A percentile compares a stretch with the other conserved stretches of the same genome.
phyloP scores from a whole-genome alignment of 192 early-diverging fungal species.

The Ramicandelaber brevisporus region DNA sequence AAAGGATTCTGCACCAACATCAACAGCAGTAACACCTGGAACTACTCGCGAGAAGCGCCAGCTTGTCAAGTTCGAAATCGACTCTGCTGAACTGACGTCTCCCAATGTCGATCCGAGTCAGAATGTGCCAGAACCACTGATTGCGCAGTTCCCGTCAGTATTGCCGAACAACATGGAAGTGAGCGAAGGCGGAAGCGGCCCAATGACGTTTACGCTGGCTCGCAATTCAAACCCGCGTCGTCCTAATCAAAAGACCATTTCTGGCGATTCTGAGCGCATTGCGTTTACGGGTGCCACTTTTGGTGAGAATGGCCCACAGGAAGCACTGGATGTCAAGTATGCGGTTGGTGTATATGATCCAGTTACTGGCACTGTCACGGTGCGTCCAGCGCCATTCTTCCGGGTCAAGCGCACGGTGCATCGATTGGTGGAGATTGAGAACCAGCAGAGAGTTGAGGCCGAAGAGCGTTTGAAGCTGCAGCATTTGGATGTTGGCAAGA shows the following conservation, averaged over 20 bases:
- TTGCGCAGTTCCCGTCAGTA: too few relatives aligned
- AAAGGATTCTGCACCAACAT: too few relatives aligned
- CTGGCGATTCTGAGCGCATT: slow-evolving; percentile 43
- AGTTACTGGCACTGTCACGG: slow-evolving; percentile 31
- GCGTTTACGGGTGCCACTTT: slow-evolving; percentile 47
- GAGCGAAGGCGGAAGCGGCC: too few relatives aligned
- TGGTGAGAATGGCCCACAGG: slow-evolving; percentile 19
- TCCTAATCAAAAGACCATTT: slow-evolving; percentile 21
- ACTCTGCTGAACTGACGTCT: too few relatives aligned
- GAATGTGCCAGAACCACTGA: too few relatives aligned
- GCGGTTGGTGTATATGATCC: slow-evolving; percentile 59
- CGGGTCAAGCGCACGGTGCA: slow-evolving; percentile 32
- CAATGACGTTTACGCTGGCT: too few relatives aligned
- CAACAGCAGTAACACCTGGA: too few relatives aligned
- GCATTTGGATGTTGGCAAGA: not conserved
- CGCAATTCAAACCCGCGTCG: too few relatives aligned
- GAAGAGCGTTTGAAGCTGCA: slow-evolving; percentile 6
- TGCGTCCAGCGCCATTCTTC: slow-evolving; percentile 36
- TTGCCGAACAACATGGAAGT: too few relatives aligned
- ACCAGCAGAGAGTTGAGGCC: slow-evolving; percentile 15
- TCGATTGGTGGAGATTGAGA: slow-evolving; percentile 44
- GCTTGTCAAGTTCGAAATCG: too few relatives aligned
- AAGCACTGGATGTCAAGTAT: slow-evolving; percentile 25
- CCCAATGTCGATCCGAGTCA: too few relatives aligned
- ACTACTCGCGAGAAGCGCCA: too few relatives aligned